Evolutionary conservation across 208 protist species (phyloP).

Genomic region (Wallacemonas collosoma): DNA sequence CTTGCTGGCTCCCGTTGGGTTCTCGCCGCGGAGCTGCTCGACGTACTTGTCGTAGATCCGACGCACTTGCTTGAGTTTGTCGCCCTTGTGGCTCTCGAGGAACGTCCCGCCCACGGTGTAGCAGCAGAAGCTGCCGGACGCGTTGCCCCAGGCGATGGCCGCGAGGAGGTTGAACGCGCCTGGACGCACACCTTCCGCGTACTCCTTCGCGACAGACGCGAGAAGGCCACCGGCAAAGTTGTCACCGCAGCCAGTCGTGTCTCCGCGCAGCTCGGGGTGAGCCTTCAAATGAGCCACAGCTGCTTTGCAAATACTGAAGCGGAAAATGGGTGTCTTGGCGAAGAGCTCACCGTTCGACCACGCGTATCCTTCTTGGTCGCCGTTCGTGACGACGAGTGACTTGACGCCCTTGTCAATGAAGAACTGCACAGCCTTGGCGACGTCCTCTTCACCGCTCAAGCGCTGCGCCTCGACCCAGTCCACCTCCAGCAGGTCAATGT

Average conservation of each 20-base stretch:
- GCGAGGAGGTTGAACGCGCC: slow-evolving; percentile 26
- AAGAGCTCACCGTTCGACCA: slow-evolving; percentile 36
- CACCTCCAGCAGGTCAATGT: slow-evolving; percentile 39
- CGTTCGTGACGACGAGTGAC: slow-evolving; percentile 32
- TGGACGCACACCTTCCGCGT: slow-evolving; percentile 9
- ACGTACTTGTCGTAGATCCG: slow-evolving; percentile 27
- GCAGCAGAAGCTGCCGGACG: slow-evolving; percentile 34
- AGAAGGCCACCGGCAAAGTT: slow-evolving; percentile 34
- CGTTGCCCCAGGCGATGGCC: slow-evolving; percentile 22
- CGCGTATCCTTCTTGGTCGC: slow-evolving; percentile 19
- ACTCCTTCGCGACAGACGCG: slow-evolving; percentile 15
- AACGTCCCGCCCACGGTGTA: slow-evolving; percentile 36
- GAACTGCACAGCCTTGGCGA: slow-evolving; percentile 23
- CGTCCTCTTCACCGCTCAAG: slow-evolving; percentile 24
- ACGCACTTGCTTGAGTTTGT: slow-evolving; percentile 27
- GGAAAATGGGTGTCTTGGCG: slow-evolving; percentile 21
- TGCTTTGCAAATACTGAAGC: slow-evolving; percentile 25
- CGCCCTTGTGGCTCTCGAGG: slow-evolving; percentile 25
- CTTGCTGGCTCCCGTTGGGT: slow-evolving; percentile 19
- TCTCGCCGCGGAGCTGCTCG: slow-evolving; percentile 27
- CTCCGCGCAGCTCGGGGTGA: slow-evolving; percentile 18
- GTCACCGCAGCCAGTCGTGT: slow-evolving; percentile 34
- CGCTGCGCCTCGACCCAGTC: slow-evolving; percentile 34
- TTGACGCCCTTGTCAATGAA: slow-evolving; percentile 30
- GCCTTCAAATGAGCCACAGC: slow-evolving; percentile 21